Base-by-base conservation (phyloP, 2,329 filamentous ascomycete species). In the Aspergillus sp. region DNA sequence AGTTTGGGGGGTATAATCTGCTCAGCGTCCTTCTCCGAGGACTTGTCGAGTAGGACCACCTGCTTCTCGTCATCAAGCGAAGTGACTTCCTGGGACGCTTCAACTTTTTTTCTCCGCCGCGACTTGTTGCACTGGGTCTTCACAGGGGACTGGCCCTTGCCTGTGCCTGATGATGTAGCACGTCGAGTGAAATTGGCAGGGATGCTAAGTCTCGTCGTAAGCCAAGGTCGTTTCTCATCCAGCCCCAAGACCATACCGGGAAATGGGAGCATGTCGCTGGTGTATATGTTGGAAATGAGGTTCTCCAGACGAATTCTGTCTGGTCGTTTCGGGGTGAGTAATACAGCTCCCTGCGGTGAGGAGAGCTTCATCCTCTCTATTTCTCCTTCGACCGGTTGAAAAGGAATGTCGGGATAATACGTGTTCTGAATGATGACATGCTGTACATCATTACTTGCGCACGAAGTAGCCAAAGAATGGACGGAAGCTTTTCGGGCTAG, bases 351-450 rank as follows among this genome's bases (percentile, higher is more conserved):
- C 52, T 77, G 84, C 0, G 81, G 79, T n/a, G 80, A 81, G n/a
- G 86, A 72, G 38, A 91, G 91, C 57, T 88, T 88, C 0, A 88
- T 93, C 36, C 89, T 80, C 55, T 83, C 84, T 52, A 94, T 82
- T 32, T 76, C 73, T n/a, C 63, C 73, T 46, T 63, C 74, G 47
- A 55, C 69, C 52, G 66, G 70, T 29, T 65, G 68, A 9, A 52
- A 61, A 5, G 70, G 63, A 39, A 83, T 78, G 56, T 82, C 83
- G 41, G 80, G 73, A 2, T 80, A 78, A 56, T 83, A 83, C 0
- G 90, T 95, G 59, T 94, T 94, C 61, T 87, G 91, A 60, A 96
- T 80, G 42, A 94, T 85, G 44, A 95, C 82, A 59, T 93, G 86
- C 52, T 79, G 85, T 44, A 85, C 66, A 36, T 81, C 76, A 9